Evolutionary conservation across 345 rosid species (phyloP), one percentile per base, ranked within the genome.

Genomic region (Brassica juncea): DNA sequence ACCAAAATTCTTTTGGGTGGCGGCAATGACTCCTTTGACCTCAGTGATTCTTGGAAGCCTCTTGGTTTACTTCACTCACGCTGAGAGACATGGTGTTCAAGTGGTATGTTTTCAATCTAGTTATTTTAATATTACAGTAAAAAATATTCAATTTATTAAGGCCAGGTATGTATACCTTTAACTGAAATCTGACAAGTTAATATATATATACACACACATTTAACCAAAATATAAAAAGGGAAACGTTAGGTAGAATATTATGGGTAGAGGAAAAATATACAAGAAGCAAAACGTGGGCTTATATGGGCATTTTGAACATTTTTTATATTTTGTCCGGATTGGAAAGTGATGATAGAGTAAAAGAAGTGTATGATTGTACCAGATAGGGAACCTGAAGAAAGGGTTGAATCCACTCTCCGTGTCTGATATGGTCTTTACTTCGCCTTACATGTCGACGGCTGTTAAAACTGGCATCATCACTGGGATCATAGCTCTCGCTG

Each of bases 11-110:
- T 95, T 95, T 39, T 95, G 99, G 99, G 80, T 92, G 76, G 88
- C 88, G 32, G 97, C 98, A 23, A 80, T 93, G 93, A 94, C 97
- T 58, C 99, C 99, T 47, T 84, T 95, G 75, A 89, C 95, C 4
- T 87, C 98, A 2, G 91, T 95, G 21, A 76, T 95, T 58, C 74
- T 95, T 75, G 99, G 97, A 68, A 95, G 98, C 80, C 58, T 93
- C 16, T 89, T 95, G 68, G 98, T 88, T 59, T 92, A 89, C 77
- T 73, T 93, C 77, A 87, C 94, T 16, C 92, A 90, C 62, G 99
- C 98, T 27, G 99, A 95, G 83, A 93, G 80, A 81, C 97, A 93
- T 79, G 99, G 98, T 28, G 92, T 95, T 59, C 91, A 87, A 87
- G 99, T 95, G 97, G 99, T 91, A 64, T 69, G 75, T 15, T 28